Evolutionary conservation across 192 early-diverging fungal species (phyloP), one percentile per base, ranked within the genome.

Genomic region (Linnemannia exigua): DNA sequence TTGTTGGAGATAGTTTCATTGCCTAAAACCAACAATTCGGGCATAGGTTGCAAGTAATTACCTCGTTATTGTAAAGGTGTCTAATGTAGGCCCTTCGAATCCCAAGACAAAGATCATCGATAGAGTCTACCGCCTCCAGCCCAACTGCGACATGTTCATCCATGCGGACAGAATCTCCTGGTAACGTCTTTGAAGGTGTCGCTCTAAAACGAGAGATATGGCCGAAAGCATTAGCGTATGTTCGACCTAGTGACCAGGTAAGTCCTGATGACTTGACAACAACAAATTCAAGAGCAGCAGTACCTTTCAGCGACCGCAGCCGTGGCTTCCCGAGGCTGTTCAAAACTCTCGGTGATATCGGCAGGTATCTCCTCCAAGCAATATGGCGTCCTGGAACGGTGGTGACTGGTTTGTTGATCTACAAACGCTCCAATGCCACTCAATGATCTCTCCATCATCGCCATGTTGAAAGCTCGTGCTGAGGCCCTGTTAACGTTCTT

Each of bases 361-460:
- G 2, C 15, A 5, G 81, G 81, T 37, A 77, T 77, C n/a, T 52
- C 31, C 9, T 76, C 70, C 70, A 83, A 71, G 11, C 71, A 50
- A 22, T 67, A 77, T 3, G 28, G 31, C 37, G 33, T 17, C 20
- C 36, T 12, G 12, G 71, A 14, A 17, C 28, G 47, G n/a, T n/a
- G 41, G 1, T 36, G 37, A 16, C 17, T 73, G 8, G 50, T 50
- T 31, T 33, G 33, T 37, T 71, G 38, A 47, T 77, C 81, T 28
- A 77, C 76, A 68, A 77, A 83, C 0, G 70, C 81, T 51, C 81
- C 81, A 12, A 83, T 75, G 20, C 22, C 77, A 19, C 75, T 46
- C 81, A 75, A 74, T 12, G 75, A 72, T 28, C 77, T 83, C 31
- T 83, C 81, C 75, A 77, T 58, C 81, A 83, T 83, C 16, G 70